Conservation (phyloP, 257 asterid species). For the Solanum pinnatisectum region DNA sequence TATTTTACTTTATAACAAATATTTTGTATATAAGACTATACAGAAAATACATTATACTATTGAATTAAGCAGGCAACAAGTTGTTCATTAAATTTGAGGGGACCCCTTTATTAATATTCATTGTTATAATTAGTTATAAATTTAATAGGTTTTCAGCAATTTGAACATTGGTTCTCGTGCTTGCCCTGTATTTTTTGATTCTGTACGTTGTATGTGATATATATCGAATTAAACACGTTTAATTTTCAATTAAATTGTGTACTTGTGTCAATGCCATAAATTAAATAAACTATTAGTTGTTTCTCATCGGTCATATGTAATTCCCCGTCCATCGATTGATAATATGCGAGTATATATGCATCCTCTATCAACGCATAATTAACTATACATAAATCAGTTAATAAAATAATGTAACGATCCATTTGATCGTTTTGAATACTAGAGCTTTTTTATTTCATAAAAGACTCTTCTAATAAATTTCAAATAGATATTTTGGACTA, state of each 20-base stretch:
- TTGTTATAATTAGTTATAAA: not conserved
- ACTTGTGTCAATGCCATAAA: not conserved
- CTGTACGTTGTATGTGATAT: not conserved
- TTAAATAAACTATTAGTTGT: not conserved
- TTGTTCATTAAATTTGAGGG: not conserved
- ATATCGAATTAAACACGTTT: not conserved
- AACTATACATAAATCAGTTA: no score
- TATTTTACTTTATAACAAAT: not conserved
- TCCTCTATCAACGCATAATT: not conserved
- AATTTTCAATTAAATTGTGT: not conserved
- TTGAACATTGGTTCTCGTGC: not conserved
- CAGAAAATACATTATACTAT: not conserved
- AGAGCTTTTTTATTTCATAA: no score
- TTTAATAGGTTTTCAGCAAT: not conserved
- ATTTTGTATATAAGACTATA: not conserved
- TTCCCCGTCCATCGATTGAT: not conserved
- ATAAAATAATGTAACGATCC: no score
- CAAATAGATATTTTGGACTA: no score
- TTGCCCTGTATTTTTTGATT: not conserved
- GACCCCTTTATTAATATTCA: not conserved
- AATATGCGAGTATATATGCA: not conserved
- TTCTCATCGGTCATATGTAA: not conserved
- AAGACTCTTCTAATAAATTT: rapidly evolving
- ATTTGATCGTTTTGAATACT: no score
- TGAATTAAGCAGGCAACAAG: not conserved